phyloP scores from a whole-genome alignment of 1,284 basidiomycete genomes.

The Coniferiporia sulphurascens region DNA sequence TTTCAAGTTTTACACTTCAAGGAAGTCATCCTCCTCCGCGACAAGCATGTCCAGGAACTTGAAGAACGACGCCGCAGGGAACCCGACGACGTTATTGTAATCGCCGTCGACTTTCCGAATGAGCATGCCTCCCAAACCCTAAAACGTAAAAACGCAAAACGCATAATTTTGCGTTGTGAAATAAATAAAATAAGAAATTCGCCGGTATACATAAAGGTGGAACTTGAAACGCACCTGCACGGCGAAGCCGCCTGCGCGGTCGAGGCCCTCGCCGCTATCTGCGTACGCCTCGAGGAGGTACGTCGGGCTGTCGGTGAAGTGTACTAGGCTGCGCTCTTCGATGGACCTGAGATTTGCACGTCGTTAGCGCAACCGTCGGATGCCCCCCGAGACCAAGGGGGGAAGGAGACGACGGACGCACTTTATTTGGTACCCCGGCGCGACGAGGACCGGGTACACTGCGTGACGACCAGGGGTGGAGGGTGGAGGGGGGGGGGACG shows the following conservation, averaged over 20 bases:
- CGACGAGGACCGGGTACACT: conserved; percentile 80
- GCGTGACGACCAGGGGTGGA: conserved; percentile 7
- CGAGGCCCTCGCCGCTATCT: conserved; percentile 83
- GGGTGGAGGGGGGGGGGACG: too few relatives aligned
- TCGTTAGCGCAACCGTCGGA: not conserved
- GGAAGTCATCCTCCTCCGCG: conserved; percentile 71
- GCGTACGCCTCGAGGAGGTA: conserved; percentile 80
- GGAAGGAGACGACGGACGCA: conserved; percentile 34
- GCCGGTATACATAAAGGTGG: not conserved
- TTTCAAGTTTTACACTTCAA: too few relatives aligned
- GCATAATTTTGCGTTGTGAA: not conserved
- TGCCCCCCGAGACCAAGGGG: not conserved
- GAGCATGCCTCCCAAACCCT: conserved; percentile 80
- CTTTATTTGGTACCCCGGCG: conserved; percentile 86
- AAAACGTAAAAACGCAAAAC: too few relatives aligned
- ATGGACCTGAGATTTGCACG: conserved; percentile 54
- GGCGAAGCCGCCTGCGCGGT: conserved; percentile 93
- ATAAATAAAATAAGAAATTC: not conserved
- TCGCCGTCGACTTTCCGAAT: conserved; percentile 87
- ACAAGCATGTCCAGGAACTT: conserved; percentile 59
- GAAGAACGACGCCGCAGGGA: conserved; percentile 78
- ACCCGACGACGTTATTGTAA: conserved; percentile 90
- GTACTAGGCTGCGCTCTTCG: conserved; percentile 76
- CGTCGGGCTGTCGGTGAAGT: conserved; percentile 70
- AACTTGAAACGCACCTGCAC: conserved; percentile 62